Evolutionary conservation across 169 alveolate genomes (phyloP).

Genomic region (Cryptosporidium muris): DNA sequence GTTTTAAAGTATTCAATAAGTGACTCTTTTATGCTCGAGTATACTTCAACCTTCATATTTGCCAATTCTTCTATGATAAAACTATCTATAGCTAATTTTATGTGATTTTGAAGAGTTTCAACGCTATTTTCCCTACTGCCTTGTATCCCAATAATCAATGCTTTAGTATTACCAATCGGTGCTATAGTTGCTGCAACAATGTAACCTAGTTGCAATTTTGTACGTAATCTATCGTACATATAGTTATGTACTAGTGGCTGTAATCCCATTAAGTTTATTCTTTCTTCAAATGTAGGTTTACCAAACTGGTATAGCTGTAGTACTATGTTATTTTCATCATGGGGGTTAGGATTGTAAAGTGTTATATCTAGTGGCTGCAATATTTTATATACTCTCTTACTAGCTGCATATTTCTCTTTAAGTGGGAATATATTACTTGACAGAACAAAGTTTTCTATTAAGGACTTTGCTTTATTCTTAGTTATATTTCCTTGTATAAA

Average conservation of each 20-base stretch:
- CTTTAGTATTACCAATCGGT: slow-evolving; percentile 22
- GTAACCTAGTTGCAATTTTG: slow-evolving; percentile 42
- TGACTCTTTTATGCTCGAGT: slow-evolving; percentile 29
- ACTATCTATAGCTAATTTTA: slow-evolving; percentile 5
- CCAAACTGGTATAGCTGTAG: slow-evolving; percentile 43
- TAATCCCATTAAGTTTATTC: slow-evolving; percentile 44
- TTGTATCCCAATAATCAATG: slow-evolving; percentile 52
- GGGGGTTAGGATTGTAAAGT: slow-evolving; percentile 1
- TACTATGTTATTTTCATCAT: slow-evolving; percentile 49
- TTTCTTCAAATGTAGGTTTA: slow-evolving; percentile 59
- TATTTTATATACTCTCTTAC: slow-evolving; percentile 29
- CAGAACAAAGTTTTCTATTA: slow-evolving; percentile 35
- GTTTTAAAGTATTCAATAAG: slow-evolving; percentile 19
- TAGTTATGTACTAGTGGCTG: slow-evolving; percentile 40
- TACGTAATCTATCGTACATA: slow-evolving; percentile 45
- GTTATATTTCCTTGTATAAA: slow-evolving; percentile 57
- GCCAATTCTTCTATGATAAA: slow-evolving; percentile 13
- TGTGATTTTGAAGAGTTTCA: slow-evolving; percentile 36
- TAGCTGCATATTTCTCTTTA: slow-evolving; percentile 27
- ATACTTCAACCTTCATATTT: slow-evolving; percentile 13
- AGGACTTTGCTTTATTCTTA: slow-evolving; percentile 10
- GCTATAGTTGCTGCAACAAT: slow-evolving; percentile 39
- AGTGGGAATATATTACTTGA: slow-evolving; percentile 34
- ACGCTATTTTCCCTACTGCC: slow-evolving; percentile 37
- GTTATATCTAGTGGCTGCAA: slow-evolving; percentile 25